These are phyloP conservation scores for Coniferiporia weirii DNA, from an alignment of 1,284 basidiomycete genomes.

Conservation along the genomic window DNA sequence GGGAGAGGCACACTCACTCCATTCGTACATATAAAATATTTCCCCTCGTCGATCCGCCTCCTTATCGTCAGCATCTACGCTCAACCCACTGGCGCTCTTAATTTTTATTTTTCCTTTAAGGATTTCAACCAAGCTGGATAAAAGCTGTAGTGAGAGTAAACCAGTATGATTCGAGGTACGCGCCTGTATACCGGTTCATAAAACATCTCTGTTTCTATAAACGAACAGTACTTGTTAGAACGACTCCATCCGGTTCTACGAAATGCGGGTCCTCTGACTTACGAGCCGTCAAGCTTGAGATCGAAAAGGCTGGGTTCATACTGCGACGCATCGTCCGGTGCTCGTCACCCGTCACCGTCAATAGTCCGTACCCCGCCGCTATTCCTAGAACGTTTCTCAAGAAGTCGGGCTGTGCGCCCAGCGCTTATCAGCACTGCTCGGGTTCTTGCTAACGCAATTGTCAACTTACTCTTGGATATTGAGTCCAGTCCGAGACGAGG, in stretches of 20 bases:
- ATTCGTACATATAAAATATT: conserved; percentile 39
- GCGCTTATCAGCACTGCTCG: neutral
- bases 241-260: too few relatives aligned
- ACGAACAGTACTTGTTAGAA: neutral
- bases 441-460: neutral
- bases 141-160: neutral
- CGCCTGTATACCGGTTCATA: conserved; percentile 42
- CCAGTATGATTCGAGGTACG: neutral
- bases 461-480: conserved; percentile 38
- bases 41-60: conserved; percentile 23
- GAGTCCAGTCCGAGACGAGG: conserved; percentile 39
- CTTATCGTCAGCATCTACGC: too few relatives aligned
- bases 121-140: conserved; percentile 35
- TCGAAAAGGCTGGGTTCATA: conserved; percentile 47
- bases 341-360: conserved; percentile 43
- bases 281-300: conserved; percentile 42
- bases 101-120: conserved; percentile 30
- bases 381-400: conserved; percentile 38
- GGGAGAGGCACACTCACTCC: conserved; percentile 35
- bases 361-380: conserved; percentile 40
- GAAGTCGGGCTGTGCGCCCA: conserved; percentile 33
- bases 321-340: conserved; percentile 44
- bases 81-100: too few relatives aligned
- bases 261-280: conserved; percentile 21
- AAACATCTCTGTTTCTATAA: conserved; percentile 44